phyloP scores from a whole-genome alignment of 345 rosid genomes.

The Lepidium didymum region DNA sequence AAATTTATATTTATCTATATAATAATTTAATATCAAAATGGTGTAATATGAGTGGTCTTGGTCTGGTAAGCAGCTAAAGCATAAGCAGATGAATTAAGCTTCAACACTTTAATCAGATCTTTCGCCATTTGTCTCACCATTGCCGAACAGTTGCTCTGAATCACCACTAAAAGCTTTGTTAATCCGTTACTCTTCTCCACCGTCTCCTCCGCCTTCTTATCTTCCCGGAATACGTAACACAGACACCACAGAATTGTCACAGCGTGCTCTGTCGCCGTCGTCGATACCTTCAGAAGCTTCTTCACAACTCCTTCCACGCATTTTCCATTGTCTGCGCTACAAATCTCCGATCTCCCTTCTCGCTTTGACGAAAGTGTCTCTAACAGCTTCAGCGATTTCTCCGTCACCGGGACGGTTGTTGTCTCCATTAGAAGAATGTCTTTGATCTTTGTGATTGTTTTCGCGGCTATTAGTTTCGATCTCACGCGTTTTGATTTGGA shows the following conservation, averaged over 20 bases:
- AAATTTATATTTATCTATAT: neutral
- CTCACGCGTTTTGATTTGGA: constrained; percentile 48
- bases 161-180: constrained; percentile 65
- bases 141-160: constrained; percentile 81
- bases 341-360: constrained; percentile 61
- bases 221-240: constrained; percentile 61
- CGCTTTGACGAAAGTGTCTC: constrained; percentile 49
- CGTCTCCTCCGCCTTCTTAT: constrained; percentile 40
- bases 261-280: constrained; percentile 70
- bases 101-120: constrained; percentile 61
- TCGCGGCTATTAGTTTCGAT: constrained; percentile 34
- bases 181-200: constrained; percentile 59
- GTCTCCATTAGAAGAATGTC: constrained; percentile 32
- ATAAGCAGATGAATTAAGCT: constrained; percentile 40
- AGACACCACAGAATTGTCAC: constrained; percentile 75
- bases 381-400: constrained; percentile 63
- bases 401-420: constrained; percentile 35
- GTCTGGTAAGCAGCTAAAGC: constrained; percentile 71
- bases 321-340: constrained; percentile 16
- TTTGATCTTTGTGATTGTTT: constrained; percentile 32
- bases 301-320: constrained; percentile 61
- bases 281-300: constrained; percentile 65
- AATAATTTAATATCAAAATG: constrained; percentile 45
- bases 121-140: constrained; percentile 62
- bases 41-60: constrained; percentile 84